Percentiles rank a stretch among this genome's conserved stretches.
These are phyloP conservation scores for Prunus mongolica DNA, from an alignment of 306 rosid species.

Conservation along the genomic window DNA sequence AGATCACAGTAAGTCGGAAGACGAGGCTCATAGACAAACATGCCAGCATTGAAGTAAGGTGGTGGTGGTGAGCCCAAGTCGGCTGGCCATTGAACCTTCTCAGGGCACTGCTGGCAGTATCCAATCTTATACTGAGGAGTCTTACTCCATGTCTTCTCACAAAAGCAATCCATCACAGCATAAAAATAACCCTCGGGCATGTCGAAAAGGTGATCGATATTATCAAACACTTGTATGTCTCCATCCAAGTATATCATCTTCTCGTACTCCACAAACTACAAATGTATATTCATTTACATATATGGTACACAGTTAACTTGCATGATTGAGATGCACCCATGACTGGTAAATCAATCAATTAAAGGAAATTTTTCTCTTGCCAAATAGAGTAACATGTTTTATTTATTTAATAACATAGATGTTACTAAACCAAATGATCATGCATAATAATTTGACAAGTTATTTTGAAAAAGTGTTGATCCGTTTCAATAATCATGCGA, in stretches of 20 bases:
- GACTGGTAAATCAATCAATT: background rate
- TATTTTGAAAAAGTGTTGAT: too few species aligned
- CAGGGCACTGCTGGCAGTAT: constrained; percentile 56
- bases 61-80: constrained; percentile 39
- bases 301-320: background rate
- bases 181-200: constrained; percentile 31
- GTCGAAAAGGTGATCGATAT: constrained; percentile 47
- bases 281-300: background rate
- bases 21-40: constrained; percentile 40
- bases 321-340: background rate
- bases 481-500: too few species aligned
- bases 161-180: constrained; percentile 55
- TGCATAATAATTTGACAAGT: too few species aligned
- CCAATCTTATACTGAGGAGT: constrained; percentile 41
- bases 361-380: background rate
- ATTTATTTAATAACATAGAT: background rate
- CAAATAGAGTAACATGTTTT: background rate
- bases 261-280: constrained; percentile 49
- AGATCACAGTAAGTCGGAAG: constrained; percentile 26
- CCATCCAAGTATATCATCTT: constrained; percentile 50
- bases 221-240: constrained; percentile 48
- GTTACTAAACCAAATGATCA: too few species aligned
- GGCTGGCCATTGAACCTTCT: constrained; percentile 36
- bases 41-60: constrained; percentile 50
- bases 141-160: constrained; percentile 47